Evolutionary conservation across 1,284 basidiomycete genomes (phyloP).

Genomic region (Singerocomus inundabilis): DNA sequence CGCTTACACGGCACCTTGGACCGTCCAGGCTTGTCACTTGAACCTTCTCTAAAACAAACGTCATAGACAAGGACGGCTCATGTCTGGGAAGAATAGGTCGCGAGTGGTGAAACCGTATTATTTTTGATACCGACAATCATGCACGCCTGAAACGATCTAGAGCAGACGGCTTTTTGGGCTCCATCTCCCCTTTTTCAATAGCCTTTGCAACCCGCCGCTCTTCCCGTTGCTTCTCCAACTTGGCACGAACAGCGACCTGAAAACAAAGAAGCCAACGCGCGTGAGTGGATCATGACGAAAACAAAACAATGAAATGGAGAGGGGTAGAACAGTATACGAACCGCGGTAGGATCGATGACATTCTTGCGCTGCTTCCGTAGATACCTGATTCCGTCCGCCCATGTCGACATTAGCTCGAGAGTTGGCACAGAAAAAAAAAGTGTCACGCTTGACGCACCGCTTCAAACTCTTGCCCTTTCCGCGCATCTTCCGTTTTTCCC

Average conservation of each 20-base stretch:
- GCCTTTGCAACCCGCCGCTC: conserved; percentile 48
- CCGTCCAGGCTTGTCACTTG: not conserved
- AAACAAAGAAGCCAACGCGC: not conserved
- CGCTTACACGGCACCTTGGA: no score
- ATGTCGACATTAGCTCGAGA: not conserved
- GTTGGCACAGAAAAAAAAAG: not conserved
- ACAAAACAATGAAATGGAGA: no score
- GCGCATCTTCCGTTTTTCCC: conserved; percentile 80
- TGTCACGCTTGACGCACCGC: conserved; percentile 45
- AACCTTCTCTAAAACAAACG: not conserved
- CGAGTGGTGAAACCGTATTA: not conserved
- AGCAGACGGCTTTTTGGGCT: conserved; percentile 53
- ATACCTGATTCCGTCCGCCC: conserved; percentile 46
- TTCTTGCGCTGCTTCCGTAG: conserved; percentile 90
- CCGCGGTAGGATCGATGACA: conserved; percentile 84
- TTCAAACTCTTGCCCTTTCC: conserved; percentile 85
- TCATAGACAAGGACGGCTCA: not conserved
- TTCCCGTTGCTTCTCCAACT: conserved; percentile 63
- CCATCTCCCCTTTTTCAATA: conserved; percentile 40
- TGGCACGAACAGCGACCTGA: conserved; percentile 71
- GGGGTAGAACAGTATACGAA: conserved; percentile 41
- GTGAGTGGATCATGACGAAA: not conserved
- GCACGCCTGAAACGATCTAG: conserved; percentile 60
- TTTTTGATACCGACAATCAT: conserved; percentile 13
- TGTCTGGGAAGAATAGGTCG: not conserved